phyloP scores from a whole-genome alignment of 768 basidiomycete genomes.

The Russula brevipes region DNA sequence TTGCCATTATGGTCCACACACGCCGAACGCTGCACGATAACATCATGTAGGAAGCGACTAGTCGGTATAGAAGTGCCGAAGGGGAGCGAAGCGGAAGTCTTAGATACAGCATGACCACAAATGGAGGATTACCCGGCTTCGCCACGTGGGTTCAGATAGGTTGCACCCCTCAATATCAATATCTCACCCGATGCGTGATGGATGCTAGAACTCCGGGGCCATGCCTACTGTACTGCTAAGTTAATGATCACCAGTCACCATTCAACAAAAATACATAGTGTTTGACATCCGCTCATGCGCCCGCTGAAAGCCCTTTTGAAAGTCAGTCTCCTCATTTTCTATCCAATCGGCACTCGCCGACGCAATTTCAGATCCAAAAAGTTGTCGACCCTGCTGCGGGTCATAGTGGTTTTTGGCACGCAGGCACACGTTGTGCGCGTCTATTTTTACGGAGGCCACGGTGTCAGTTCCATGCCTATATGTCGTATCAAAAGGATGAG shows the following conservation, averaged over 20 bases:
- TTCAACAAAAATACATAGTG: slow-evolving; percentile 34
- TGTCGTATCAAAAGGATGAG: too few relatives aligned
- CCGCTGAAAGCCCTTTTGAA: slow-evolving; percentile 45
- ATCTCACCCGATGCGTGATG: too few relatives aligned
- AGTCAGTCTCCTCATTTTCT: slow-evolving; percentile 29
- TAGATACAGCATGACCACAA: too few relatives aligned
- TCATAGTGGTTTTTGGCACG: slow-evolving; percentile 77
- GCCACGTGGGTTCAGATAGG: too few relatives aligned
- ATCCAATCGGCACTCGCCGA: slow-evolving; percentile 33
- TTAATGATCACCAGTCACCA: neutral
- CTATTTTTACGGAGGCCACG: slow-evolving; percentile 33
- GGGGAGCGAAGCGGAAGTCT: too few relatives aligned
- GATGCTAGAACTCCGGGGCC: too few relatives aligned
- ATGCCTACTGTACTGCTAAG: neutral
- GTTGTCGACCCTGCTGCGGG: slow-evolving; percentile 47
- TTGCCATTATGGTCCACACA: too few relatives aligned
- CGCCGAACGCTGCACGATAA: too few relatives aligned
- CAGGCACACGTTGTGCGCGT: slow-evolving; percentile 70
- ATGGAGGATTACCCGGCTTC: too few relatives aligned
- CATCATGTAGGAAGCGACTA: too few relatives aligned
- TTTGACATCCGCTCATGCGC: slow-evolving; percentile 44
- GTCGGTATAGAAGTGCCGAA: too few relatives aligned
- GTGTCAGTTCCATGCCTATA: neutral
- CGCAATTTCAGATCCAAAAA: slow-evolving; percentile 41
- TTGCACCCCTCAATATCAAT: too few relatives aligned